Base-by-base conservation (phyloP, 2,329 filamentous ascomycete genomes). In the Ramichloridium luteum region DNA sequence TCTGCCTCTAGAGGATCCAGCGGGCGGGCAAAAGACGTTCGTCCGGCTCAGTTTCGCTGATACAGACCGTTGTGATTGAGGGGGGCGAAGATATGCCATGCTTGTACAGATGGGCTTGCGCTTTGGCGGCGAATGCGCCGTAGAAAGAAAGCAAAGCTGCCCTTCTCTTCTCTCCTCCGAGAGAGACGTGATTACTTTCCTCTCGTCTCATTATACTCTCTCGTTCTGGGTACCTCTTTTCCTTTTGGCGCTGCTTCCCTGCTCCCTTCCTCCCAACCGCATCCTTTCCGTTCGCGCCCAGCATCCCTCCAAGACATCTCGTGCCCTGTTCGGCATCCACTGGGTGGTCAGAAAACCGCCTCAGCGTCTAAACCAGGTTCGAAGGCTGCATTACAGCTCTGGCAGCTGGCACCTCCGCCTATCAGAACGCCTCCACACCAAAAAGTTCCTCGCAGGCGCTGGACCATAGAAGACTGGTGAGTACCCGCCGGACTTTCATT, bases 401-500 rank as follows among this genome's bases (percentile, higher is more conserved):
- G 20, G 20, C n/a, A 23, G 20, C 20, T n/a, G 20, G 22, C 35
- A 38, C 28, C 23, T 35, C 33, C 31, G 13, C 38, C 40, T 43
- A 40, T 43, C 40, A 40, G 28, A 37, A 30, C 27, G 34, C 32
- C 34, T 27, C 22, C 25, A 34, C 33, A 28, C 35, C 13, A 35
- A 13, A 28, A 16, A 13, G 18, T 33, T 16, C 23, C 33, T 25
- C n/a, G 12, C 25, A 12, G 27, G 15, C 12, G 28, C 28, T 28
- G 13, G 32, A 35, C 38, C 31, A 18, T 31, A 28, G 31, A 37
- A 31, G 29, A 31, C 17, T 37, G 35, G 41, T 44, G 35, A 41
- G 41, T 41, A 36, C 27, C 38, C 36, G 36, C 32, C 30, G 8
- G n/a, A 23, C 20, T 23, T 23, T 8, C 20, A 23, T 23, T 23